These are phyloP conservation scores for Penicillium roqueforti DNA, from an alignment of 495 filamentous ascomycete genomes.

Conservation along the genomic window DNA sequence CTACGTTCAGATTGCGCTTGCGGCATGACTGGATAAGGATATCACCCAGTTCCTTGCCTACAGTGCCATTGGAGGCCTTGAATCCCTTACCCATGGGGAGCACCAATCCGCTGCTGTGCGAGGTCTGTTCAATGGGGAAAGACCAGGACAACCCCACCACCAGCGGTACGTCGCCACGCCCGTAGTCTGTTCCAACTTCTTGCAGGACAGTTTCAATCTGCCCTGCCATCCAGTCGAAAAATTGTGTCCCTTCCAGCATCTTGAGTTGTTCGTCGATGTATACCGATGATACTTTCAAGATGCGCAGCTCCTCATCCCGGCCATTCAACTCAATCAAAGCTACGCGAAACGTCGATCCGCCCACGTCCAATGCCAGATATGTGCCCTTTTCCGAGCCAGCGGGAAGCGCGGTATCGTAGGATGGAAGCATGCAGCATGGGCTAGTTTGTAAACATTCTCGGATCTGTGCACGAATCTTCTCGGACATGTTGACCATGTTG, in stretches of 20 bases:
- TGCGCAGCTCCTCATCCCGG: slow-evolving; percentile 46
- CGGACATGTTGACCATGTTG: slow-evolving; percentile 53
- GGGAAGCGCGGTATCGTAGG: slow-evolving; percentile 59
- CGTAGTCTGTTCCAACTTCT: slow-evolving; percentile 37
- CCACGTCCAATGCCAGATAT: slow-evolving; percentile 61
- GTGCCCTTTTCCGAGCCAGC: slow-evolving; percentile 57
- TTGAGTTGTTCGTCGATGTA: slow-evolving; percentile 53
- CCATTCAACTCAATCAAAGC: slow-evolving; percentile 57
- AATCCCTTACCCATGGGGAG: slow-evolving; percentile 68
- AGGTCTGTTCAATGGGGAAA: slow-evolving; percentile 64
- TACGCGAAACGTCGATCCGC: slow-evolving; percentile 63
- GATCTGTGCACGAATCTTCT: slow-evolving; percentile 57
- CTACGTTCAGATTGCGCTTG: slow-evolving; percentile 44
- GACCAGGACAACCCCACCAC: slow-evolving; percentile 65
- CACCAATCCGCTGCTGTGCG: slow-evolving; percentile 52
- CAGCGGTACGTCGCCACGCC: slow-evolving; percentile 37
- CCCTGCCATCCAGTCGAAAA: slow-evolving; percentile 68
- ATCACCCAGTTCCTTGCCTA: slow-evolving; percentile 55
- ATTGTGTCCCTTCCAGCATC: slow-evolving; percentile 48
- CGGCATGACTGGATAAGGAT: slow-evolving; percentile 56
- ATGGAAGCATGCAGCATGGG: slow-evolving; percentile 62
- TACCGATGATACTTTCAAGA: slow-evolving; percentile 46
- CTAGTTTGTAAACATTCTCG: slow-evolving; percentile 48
- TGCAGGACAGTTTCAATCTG: slow-evolving; percentile 53
- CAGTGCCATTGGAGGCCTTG: slow-evolving; percentile 51